A percentile compares a stretch with the other conserved stretches of the same genome.
Evolutionary conservation across 495 filamentous ascomycete species (phyloP).

Genomic region (Elaphomyces granulatus): DNA sequence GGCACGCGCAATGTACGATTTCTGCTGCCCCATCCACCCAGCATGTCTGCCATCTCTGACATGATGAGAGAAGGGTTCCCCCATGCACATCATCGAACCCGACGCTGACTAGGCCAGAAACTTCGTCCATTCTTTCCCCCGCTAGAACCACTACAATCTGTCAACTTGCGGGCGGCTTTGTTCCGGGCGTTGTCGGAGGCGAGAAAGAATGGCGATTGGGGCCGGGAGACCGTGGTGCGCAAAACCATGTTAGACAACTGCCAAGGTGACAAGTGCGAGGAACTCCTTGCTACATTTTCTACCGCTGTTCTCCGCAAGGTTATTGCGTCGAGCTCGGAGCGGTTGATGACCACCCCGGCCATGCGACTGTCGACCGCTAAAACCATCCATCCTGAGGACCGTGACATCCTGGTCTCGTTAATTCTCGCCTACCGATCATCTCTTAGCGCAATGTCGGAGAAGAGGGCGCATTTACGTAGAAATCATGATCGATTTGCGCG

Average conservation of each 20-base stretch:
- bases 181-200: constrained; percentile 61
- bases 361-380: constrained; percentile 48
- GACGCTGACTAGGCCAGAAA: constrained; percentile 39
- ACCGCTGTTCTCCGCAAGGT: constrained; percentile 61
- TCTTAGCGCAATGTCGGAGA: constrained; percentile 35
- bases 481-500: constrained; percentile 49
- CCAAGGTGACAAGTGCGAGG: constrained; percentile 66
- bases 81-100: constrained; percentile 4
- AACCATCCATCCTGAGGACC: constrained; percentile 38
- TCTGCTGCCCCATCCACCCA: constrained; percentile 2
- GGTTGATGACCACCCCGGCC: constrained; percentile 27
- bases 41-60: too few relatives aligned
- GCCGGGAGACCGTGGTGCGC: constrained; percentile 59
- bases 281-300: constrained; percentile 67
- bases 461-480: constrained; percentile 17
- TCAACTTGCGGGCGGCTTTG: constrained; percentile 78
- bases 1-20: constrained; percentile 51
- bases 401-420: constrained; percentile 46
- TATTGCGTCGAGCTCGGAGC: constrained; percentile 29
- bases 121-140: constrained; percentile 81
- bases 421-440: constrained; percentile 58
- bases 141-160: constrained; percentile 68
- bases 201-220: constrained; percentile 74
- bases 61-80: not conserved
- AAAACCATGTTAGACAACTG: constrained; percentile 92